These are phyloP conservation scores for Pythium vanterpoolii DNA, from an alignment of 352 stramenopile species.

Conservation along the genomic window DNA sequence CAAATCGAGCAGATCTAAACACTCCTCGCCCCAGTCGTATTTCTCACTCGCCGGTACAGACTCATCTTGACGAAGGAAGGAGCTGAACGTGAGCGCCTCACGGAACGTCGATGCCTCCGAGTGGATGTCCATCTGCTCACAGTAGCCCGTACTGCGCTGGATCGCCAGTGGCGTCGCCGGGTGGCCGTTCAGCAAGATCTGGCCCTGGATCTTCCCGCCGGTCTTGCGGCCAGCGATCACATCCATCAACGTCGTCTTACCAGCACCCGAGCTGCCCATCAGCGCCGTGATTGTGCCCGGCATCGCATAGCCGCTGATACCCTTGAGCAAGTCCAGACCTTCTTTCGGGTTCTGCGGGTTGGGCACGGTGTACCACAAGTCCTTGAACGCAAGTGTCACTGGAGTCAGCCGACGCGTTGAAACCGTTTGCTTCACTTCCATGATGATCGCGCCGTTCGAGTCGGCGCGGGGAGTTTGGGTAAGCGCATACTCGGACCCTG, in stretches of 20 bases:
- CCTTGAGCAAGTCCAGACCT: slow-evolving; percentile 45
- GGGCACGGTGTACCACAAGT: slow-evolving; percentile 33
- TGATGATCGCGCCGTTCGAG: slow-evolving; percentile 5
- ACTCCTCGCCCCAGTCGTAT: slow-evolving; percentile 36
- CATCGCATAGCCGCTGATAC: slow-evolving; percentile 42
- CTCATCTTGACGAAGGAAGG: slow-evolving; percentile 11
- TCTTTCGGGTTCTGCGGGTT: slow-evolving; percentile 22
- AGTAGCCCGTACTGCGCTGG: slow-evolving; percentile 38
- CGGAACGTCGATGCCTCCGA: slow-evolving; percentile 12
- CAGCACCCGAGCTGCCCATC: slow-evolving; percentile 71
- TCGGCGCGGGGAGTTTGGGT: neutral
- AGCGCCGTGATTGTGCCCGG: slow-evolving; percentile 60
- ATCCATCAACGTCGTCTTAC: slow-evolving; percentile 95
- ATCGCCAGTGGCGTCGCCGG: slow-evolving; percentile 53
- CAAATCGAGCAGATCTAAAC: slow-evolving; percentile 33
- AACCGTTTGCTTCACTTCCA: slow-evolving; percentile 1
- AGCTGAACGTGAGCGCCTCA: slow-evolving; percentile 13
- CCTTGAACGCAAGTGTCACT: slow-evolving; percentile 8
- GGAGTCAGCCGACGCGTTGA: slow-evolving; percentile 19
- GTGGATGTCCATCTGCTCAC: slow-evolving; percentile 31
- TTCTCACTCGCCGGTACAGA: slow-evolving; percentile 26
- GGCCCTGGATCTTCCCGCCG: slow-evolving; percentile 73
- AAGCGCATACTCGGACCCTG: slow-evolving; percentile 3
- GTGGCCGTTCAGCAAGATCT: slow-evolving; percentile 89
- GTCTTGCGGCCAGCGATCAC: slow-evolving; percentile 93